Evolutionary conservation across 192 early-diverging fungal genomes (phyloP), one percentile per base, ranked within the genome.

Genomic region (Geranomyces michiganensis): DNA sequence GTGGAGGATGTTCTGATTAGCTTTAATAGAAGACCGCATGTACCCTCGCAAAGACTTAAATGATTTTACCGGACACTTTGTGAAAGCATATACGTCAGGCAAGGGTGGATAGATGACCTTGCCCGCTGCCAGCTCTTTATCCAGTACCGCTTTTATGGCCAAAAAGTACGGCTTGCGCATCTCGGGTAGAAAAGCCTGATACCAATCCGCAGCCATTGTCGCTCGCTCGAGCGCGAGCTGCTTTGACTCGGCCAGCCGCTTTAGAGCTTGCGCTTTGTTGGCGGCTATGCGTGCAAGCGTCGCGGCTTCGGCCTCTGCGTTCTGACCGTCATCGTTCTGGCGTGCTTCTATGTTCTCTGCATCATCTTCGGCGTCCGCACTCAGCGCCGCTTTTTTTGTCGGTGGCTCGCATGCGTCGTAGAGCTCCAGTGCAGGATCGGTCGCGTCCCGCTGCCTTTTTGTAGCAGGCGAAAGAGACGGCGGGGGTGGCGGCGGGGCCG

Each of bases 1-100:
- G n/a, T 1, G 30, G 27, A 8, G 5, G 62, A 29, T 24, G 51
- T 24, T 26, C 7, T 53, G 4, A 8, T 29, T 7, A 32, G 31
- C 58, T 60, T 32, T 60, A 7, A 2, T 5, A 29, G 29, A 60
- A 32, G 30, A 17, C n/a, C n/a, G n/a, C n/a, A n/a, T n/a, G n/a
- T n/a, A 29, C 22, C 19, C 3, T 27, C 7, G 26, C 19, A 17
- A 6, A 53, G 19, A 6, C 17, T 17, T 17, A 26, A 27, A 4
- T 32, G 41, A 4, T n/a, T 36, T 17, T 64, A 64, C 62, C 33
- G 91, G 89, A 61, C 82, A 79, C 12, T 85, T 87, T 64, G 84
- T 94, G 46, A 89, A 88, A 8, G 91, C 89, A 76, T 96, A 98
- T 44, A 95, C 86, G 44, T 94, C 86, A 3, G 70, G 53, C 30